Percentiles rank a stretch among this genome's conserved stretches.
Evolutionary conservation across 1,284 basidiomycete species (phyloP).

Genomic region (Ustilago loliicola): DNA sequence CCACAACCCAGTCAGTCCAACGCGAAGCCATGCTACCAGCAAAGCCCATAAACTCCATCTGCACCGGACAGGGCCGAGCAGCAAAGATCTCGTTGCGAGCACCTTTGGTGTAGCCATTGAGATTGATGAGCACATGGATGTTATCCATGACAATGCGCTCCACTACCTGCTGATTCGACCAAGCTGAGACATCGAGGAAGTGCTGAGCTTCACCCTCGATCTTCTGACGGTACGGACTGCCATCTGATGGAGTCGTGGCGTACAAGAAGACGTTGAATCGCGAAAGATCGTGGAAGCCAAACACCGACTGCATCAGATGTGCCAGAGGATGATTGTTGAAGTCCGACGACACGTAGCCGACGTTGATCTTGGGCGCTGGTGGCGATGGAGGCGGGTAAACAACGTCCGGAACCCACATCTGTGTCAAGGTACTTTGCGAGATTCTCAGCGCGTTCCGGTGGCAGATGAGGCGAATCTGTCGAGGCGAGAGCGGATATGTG

Average conservation of each 20-base stretch:
- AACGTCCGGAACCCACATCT: conserved; percentile 74
- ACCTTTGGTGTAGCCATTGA: conserved; percentile 79
- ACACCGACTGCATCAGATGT: conserved; percentile 78
- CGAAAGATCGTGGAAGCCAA: conserved; percentile 74
- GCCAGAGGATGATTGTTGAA: conserved; percentile 78
- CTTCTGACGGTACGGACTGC: conserved; percentile 74
- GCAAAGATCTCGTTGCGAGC: conserved; percentile 78
- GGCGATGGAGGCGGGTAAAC: conserved; percentile 76
- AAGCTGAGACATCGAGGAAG: conserved; percentile 75
- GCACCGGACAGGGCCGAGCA: conserved; percentile 75
- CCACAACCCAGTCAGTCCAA: conserved; percentile 78
- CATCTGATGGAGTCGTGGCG: conserved; percentile 75
- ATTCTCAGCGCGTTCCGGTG: conserved; percentile 76
- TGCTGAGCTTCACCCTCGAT: conserved; percentile 74
- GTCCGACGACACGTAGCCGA: conserved; percentile 77
- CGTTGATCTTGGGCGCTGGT: conserved; percentile 73
- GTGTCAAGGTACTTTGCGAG: conserved; percentile 74
- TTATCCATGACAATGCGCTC: conserved; percentile 74
- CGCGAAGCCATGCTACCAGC: conserved; percentile 75
- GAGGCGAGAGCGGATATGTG: conserved; percentile 75
- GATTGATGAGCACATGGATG: conserved; percentile 76
- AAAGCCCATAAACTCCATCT: conserved; percentile 74
- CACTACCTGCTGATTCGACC: conserved; percentile 73
- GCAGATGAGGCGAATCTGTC: conserved; percentile 75
- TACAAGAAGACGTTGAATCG: conserved; percentile 75